Conservation (phyloP, 495 filamentous ascomycete species). For the Collariella sp. region DNA sequence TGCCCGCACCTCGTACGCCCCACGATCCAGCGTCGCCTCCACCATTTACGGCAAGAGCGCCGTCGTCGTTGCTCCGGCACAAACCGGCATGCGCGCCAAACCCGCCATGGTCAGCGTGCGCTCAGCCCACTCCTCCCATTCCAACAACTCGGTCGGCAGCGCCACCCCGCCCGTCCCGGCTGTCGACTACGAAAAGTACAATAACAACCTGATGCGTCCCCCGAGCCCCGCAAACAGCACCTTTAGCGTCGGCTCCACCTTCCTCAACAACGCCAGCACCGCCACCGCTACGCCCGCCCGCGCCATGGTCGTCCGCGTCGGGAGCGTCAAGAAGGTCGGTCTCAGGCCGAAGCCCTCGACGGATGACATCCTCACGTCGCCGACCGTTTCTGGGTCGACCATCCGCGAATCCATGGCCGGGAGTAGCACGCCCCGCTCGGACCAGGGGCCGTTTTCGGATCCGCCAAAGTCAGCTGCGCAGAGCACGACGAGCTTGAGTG, state of each 20-base stretch:
- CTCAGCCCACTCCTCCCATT: slow-evolving; percentile 45
- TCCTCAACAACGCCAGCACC: slow-evolving; percentile 51
- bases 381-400: slow-evolving; percentile 16
- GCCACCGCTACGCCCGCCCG: slow-evolving; percentile 44
- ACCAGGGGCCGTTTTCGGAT: slow-evolving; percentile 54
- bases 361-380: slow-evolving; percentile 20
- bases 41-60: slow-evolving; percentile 88
- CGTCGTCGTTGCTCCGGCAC: slow-evolving; percentile 66
- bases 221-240: slow-evolving; percentile 38
- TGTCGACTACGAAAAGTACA: slow-evolving; percentile 46
- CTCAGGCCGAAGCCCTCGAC: slow-evolving; percentile 4
- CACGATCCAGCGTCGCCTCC: slow-evolving; percentile 75
- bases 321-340: slow-evolving; percentile 41
- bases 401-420: slow-evolving; percentile 30
- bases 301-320: slow-evolving; percentile 47
- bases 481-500: slow-evolving; percentile 42
- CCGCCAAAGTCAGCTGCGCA: slow-evolving; percentile 31
- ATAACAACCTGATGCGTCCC: slow-evolving; percentile 35
- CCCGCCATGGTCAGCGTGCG: slow-evolving; percentile 88
- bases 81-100: slow-evolving; percentile 73
- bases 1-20: slow-evolving; percentile 56
- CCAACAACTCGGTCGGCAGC: slow-evolving; percentile 35
- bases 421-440: slow-evolving; percentile 40
- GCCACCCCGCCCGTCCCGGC: slow-evolving; percentile 47
- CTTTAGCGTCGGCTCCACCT: slow-evolving; percentile 57